Base-by-base conservation (phyloP, 768 basidiomycete species). In the Podaxis sp. region DNA sequence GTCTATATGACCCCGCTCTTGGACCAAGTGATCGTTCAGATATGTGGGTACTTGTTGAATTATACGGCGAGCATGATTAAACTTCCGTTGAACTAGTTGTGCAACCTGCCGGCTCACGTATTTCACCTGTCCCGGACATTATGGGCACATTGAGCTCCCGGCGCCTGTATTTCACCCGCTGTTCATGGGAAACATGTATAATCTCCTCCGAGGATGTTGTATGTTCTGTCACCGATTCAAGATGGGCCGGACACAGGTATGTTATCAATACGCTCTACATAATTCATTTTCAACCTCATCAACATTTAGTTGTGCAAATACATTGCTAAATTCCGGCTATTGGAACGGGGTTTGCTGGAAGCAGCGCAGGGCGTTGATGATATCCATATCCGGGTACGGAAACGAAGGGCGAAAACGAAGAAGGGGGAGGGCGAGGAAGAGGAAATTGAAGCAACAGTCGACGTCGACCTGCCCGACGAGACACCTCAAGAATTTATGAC, bases 91-190 rank as follows among this genome's bases (percentile, higher is more conserved):
- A 27, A 53, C 24, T 72, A 99, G 96, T 63, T 99, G 97, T 73
- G 80, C 90, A 65, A 97, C 97, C 75, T 99, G 97, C 73, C 89
- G 84, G 62, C 84, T 97, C 69, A 92, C 87, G 52, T 96, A 94
- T 71, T 98, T 90, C 77, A 89, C 90, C 63, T 99, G 97, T 74
- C 96, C 97, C 1, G 97, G 97, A 17, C 97, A 99, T 75, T 99
- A 91, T 76, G 97, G 97, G 22, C 97, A 98, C 75, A 96, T 99
- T 64, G 94, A 98, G 64, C 84, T 99, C 5, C 95, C 96, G 19
- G 85, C 91, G 17, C 96, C 97, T 13, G 93, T 98, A 2, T 98
- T 92, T 71, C 96, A 99, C 70, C 97, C 97, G 0, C 78, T 99
- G 41, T 99, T 98, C 76, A 94, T 98, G 87, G 80, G 82, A 36